phyloP scores from a whole-genome alignment of 2,329 filamentous ascomycete species.

The Nemania sp. region DNA sequence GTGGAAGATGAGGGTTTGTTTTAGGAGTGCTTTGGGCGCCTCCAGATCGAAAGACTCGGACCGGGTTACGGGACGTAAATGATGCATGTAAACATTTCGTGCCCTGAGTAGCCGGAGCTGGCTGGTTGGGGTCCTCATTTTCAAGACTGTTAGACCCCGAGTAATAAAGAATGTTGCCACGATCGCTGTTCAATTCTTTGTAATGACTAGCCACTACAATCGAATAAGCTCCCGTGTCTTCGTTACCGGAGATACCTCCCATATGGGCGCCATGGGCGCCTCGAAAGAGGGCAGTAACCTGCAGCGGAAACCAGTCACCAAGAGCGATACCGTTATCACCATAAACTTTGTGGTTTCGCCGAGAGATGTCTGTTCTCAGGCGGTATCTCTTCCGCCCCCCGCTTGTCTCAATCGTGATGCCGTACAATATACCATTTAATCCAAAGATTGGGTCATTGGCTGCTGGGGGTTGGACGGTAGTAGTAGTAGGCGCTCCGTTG shows the following conservation, averaged over 20 bases:
- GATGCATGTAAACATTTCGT: constrained; percentile 33
- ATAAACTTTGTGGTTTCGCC: constrained; percentile 26
- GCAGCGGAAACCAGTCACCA: constrained; percentile 35
- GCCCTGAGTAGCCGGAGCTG: constrained; percentile 25
- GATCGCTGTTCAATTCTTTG: constrained; percentile 25
- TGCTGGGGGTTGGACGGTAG: constrained; percentile 20
- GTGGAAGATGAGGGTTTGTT: constrained; percentile 23
- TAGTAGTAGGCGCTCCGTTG: background rate
- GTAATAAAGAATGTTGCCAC: constrained; percentile 23
- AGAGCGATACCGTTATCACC: constrained; percentile 34
- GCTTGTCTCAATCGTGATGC: constrained; percentile 21
- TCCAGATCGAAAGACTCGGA: constrained; percentile 37
- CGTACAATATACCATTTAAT: constrained; percentile 33
- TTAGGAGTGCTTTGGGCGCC: constrained; percentile 6
- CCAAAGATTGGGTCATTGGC: constrained; percentile 32
- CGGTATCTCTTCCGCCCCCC: constrained; percentile 24
- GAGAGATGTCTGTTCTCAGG: constrained; percentile 26
- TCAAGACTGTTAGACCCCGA: constrained; percentile 27
- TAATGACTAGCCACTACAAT: constrained; percentile 31
- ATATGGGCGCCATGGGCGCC: constrained; percentile 33
- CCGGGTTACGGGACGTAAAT: constrained; percentile 12
- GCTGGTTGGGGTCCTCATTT: constrained; percentile 13
- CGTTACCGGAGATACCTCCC: constrained; percentile 33
- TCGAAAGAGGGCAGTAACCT: constrained; percentile 34
- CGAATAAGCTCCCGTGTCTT: constrained; percentile 31